Base-by-base conservation (phyloP, 2,329 filamentous ascomycete genomes). In the Leptographium flavum region DNA sequence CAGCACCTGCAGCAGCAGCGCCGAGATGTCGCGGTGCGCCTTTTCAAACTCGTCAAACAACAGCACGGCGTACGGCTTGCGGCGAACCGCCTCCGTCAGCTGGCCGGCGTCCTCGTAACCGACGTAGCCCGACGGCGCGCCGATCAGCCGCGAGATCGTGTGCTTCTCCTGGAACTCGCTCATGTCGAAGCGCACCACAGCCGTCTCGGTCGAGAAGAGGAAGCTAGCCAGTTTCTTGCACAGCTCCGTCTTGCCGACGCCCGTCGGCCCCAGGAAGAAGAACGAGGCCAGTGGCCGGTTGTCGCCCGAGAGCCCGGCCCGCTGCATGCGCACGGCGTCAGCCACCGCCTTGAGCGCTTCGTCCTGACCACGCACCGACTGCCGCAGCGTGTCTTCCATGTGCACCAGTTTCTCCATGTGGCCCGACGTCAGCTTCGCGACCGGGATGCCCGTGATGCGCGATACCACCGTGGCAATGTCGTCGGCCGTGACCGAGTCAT, bases 41-140 rank as follows among this genome's bases (percentile, higher is more conserved):
- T 98, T 96, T 59, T 98, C 92, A 55, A 95, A 96, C 60, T 96
- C 92, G 60, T 98, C 92, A 55, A 98, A 94, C 2, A 98, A 72
- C 0, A 98, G 71, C 0, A 98, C 87, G 0, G 90, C 88, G 54
- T 96, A 96, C 0, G 92, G 92, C 61, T 96, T 96, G 48, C 92
- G 76, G 46, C 92, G 78, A 3, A 98, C 87, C 5, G 90, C 88
- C 64, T 98, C 92, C 1, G 92, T 96, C 11, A 98, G 73, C 63
- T 96, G 92, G 1, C 92, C 92, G 4, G 90, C 88, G 57, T 96
- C 92, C 39, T 98, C 92, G 58, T 96, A 96, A 10, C 92, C 92
- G 23, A 96, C 84, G 57, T 96, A 96, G 21, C 90, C 90, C 6
- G 92, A 90, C 0, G 92, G 92, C 3, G 84, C 83, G 38, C 92